Conservation (phyloP, 1,284 basidiomycete genomes). For the Caloboletus firmus region DNA sequence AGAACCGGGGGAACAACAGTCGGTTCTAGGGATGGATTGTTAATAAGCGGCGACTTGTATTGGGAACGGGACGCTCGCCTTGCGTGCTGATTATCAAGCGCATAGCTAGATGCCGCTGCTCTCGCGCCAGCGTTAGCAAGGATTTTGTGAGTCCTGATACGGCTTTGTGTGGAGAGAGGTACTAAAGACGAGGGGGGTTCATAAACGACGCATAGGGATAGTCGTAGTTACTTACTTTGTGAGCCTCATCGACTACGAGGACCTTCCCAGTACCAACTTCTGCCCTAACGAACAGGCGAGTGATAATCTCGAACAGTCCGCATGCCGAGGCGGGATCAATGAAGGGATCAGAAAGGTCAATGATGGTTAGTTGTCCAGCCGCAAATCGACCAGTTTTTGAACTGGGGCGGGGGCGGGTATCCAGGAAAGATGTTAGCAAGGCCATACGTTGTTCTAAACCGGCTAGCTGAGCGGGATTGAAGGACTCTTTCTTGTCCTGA, state of each 20-base stretch:
- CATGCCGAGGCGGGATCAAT: conserved; percentile 66
- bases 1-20: conserved; percentile 68
- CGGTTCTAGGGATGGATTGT: conserved; percentile 49
- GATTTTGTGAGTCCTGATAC: conserved; percentile 57
- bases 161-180: conserved; percentile 50
- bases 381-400: conserved; percentile 41
- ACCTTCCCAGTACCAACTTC: conserved; percentile 65
- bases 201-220: not conserved
- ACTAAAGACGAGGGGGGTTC: conserved; percentile 40
- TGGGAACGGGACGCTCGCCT: conserved; percentile 38
- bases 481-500: conserved; percentile 46
- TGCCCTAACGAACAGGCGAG: conserved; percentile 63
- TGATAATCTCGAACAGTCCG: conserved; percentile 67
- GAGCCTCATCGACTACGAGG: conserved; percentile 71
- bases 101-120: conserved; percentile 72
- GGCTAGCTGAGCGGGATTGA: conserved; percentile 52
- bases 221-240: conserved; percentile 52
- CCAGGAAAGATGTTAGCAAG: conserved; percentile 53
- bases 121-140: conserved; percentile 58
- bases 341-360: conserved; percentile 72
- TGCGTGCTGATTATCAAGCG: conserved; percentile 72
- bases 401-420: conserved; percentile 20
- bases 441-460: conserved; percentile 61
- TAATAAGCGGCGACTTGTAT: not conserved
- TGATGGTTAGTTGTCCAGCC: conserved; percentile 56